Base-by-base conservation (phyloP, 306 rosid species). In the Trifolium repens region DNA sequence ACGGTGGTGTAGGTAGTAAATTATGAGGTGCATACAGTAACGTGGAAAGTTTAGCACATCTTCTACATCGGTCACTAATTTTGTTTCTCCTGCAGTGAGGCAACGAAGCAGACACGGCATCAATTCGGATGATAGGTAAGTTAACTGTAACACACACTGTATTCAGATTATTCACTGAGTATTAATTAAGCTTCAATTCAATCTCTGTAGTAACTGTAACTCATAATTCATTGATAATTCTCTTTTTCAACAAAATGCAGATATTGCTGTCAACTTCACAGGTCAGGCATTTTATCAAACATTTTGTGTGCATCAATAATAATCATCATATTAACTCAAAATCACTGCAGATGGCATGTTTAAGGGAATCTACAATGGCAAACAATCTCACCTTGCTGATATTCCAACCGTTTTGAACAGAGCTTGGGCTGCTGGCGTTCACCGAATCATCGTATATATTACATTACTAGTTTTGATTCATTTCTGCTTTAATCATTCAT, bases 351-450 rank as follows among this genome's bases (percentile, higher is more conserved):
- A 94, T 90, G 96, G 97, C 16, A 91, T 91, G 98, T 94, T 91
- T 64, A 89, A 83, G 80, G 98, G 96, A 77, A 80, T 94, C 69
- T 94, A 90, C 88, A 84, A 94, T 43, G 98, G 97, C 72, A 94
- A 91, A 87, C 96, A 89, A 71, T 91, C 89, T 71, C 98, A 94
- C 80, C 74, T 86, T 12, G 70, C 96, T 8, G 96, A 94, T 75
- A 84, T 91, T 57, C 87, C 93, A n/a, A 69, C 87, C 8, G 96
- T 94, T 78, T 67, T 94, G 79, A 76, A 81, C 90, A 85, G 97
- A 34, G 97, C 98, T 63, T 94, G 98, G 97, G 81, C 72, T 52
- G 91, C 97, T 47, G 98, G 98, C 47, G 96, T 94, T 44, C 87
- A 90, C 65, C 87, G 98, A 76, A 91, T 94, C 53, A 91, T 94